Conservation (phyloP, 345 rosid genomes). For the Eucalyptus viminalis region DNA sequence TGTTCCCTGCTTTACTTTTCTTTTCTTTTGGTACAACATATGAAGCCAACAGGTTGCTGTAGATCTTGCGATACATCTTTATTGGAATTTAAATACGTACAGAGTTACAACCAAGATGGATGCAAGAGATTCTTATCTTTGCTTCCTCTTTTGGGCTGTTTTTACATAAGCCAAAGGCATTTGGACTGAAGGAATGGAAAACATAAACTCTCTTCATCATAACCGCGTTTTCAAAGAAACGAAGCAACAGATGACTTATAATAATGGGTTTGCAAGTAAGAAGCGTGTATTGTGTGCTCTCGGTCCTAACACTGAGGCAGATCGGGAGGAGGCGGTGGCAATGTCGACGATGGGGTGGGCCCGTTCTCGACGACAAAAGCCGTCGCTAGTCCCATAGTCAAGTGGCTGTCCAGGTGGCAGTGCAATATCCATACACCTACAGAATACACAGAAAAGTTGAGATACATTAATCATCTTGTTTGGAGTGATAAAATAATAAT, state of each 20-base stretch:
- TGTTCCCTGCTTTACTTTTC: background rate
- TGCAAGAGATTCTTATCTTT: background rate
- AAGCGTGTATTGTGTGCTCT: background rate
- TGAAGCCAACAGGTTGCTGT: background rate
- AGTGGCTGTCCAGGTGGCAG: background rate
- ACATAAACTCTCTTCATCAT: background rate
- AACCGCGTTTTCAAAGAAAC: background rate
- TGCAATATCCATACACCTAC: conserved; percentile 2
- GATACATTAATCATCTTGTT: background rate
- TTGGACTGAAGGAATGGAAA: background rate
- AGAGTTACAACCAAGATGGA: background rate
- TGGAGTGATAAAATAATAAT: background rate
- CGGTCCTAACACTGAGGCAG: background rate
- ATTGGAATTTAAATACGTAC: background rate
- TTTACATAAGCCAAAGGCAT: background rate
- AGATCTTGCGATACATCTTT: background rate
- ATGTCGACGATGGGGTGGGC: background rate
- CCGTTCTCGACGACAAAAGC: background rate
- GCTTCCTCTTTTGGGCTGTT: background rate
- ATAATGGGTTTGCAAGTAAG: background rate
- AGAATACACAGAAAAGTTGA: background rate
- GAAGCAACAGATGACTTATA: background rate
- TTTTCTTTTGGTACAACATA: background rate
- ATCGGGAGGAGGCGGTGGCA: conserved; percentile 1
- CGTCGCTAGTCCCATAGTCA: background rate